These are phyloP conservation scores for Hyphodiscus hymeniophilus DNA, from an alignment of 495 filamentous ascomycete species.

Conservation along the genomic window DNA sequence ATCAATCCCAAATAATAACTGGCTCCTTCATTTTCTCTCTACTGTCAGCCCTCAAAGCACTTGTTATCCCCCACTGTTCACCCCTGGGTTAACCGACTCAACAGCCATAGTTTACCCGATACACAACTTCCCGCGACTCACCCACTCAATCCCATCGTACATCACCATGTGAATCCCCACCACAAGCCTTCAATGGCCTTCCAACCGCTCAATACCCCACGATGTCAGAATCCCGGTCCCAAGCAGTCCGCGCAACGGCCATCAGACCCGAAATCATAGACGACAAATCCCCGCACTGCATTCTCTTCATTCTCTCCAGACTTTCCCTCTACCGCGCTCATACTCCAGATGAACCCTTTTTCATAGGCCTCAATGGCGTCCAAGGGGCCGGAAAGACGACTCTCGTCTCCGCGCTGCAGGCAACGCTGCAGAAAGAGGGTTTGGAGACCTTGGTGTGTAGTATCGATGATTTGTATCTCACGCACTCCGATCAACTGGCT, in stretches of 20 bases:
- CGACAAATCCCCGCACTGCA: slow-evolving; percentile 82
- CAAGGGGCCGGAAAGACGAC: slow-evolving; percentile 92
- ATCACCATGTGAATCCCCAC: not conserved
- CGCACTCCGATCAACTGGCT: slow-evolving; percentile 59
- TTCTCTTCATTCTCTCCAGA: slow-evolving; percentile 71
- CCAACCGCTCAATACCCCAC: not conserved
- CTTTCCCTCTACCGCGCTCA: slow-evolving; percentile 40
- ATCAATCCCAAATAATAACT: no score
- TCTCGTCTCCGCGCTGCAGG: slow-evolving; percentile 60
- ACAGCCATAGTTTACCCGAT: not conserved
- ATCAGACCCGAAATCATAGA: slow-evolving; percentile 53
- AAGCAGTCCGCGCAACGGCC: no score
- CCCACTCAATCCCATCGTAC: not conserved
- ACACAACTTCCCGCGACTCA: not conserved
- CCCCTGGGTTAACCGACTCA: no score
- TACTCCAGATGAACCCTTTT: slow-evolving; percentile 34
- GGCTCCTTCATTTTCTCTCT: no score
- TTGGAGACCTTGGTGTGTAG: slow-evolving; percentile 70
- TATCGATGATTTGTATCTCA: slow-evolving; percentile 88
- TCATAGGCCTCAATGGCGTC: slow-evolving; percentile 57
- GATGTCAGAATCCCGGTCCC: no score
- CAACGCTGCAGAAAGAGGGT: slow-evolving; percentile 54
- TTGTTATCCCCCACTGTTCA: no score
- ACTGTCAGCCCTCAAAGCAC: no score
- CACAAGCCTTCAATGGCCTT: not conserved